These are phyloP conservation scores for Lactarius sanguifluus DNA, from an alignment of 768 basidiomycete species.

Conservation along the genomic window DNA sequence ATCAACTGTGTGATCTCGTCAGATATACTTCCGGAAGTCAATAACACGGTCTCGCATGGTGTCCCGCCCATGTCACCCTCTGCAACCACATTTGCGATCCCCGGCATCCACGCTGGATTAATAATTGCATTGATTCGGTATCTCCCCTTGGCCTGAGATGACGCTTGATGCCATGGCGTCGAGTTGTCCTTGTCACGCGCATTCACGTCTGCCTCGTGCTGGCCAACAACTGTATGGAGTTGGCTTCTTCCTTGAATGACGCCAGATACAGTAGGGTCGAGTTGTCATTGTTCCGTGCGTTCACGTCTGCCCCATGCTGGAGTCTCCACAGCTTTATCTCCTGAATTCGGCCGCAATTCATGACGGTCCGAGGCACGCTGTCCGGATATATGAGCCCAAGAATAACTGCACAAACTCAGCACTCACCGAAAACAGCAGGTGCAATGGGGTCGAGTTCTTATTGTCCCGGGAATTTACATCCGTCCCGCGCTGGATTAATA, in stretches of 20 bases:
- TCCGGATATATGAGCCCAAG: not conserved
- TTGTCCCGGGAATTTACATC: not conserved
- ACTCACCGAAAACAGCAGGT: not conserved
- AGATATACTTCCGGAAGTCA: not conserved
- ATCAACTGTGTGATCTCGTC: not conserved
- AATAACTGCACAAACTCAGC: not conserved
- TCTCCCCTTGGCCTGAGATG: too few species aligned
- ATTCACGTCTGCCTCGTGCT: too few species aligned
- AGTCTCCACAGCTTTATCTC: not conserved
- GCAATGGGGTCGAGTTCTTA: too few species aligned
- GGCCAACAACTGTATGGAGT: too few species aligned
- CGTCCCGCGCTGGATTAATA: not conserved
- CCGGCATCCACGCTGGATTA: too few species aligned
- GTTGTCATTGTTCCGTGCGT: not conserved
- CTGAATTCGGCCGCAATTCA: too few species aligned
- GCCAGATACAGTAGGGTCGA: not conserved
- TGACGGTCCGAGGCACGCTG: too few species aligned
- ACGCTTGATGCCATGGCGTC: too few species aligned
- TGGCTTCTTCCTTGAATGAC: too few species aligned
- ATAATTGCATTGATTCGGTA: too few species aligned
- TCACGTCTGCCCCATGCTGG: not conserved
- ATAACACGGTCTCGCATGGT: not conserved
- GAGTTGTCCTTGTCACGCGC: too few species aligned
- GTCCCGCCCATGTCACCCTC: not conserved
- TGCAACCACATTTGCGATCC: not conserved